These are phyloP conservation scores for Hyphodiscus sp. DNA, from an alignment of 2,329 filamentous ascomycete species.

Conservation along the genomic window DNA sequence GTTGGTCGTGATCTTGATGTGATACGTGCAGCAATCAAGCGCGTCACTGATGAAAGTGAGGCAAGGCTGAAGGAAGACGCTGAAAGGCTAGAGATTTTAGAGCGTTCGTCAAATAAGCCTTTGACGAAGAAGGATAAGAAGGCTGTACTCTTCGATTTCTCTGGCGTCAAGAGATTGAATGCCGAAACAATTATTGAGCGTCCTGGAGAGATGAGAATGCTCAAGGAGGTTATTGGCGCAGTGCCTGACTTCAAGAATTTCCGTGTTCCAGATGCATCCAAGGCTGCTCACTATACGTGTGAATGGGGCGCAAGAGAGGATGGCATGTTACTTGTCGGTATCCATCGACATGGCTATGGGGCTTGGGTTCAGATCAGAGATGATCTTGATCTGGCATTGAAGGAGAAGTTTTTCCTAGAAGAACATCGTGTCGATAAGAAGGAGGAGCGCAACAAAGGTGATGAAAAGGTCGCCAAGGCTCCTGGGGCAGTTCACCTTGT, in stretches of 20 bases:
- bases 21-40: slow-evolving; percentile 64
- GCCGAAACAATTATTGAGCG: slow-evolving; percentile 92
- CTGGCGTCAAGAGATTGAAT: slow-evolving; percentile 89
- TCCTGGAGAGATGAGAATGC: slow-evolving; percentile 78
- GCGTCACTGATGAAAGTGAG: slow-evolving; percentile 61
- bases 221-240: slow-evolving; percentile 66
- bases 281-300: slow-evolving; percentile 85
- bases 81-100: slow-evolving; percentile 53
- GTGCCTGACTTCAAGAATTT: slow-evolving; percentile 69
- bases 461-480: slow-evolving; percentile 70
- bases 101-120: slow-evolving; percentile 67
- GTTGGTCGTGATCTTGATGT: slow-evolving; percentile 76
- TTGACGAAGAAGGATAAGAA: slow-evolving; percentile 97
- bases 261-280: slow-evolving; percentile 84
- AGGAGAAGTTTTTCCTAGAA: slow-evolving; percentile 90
- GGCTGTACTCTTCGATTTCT: slow-evolving; percentile 90
- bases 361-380: slow-evolving; percentile 94
- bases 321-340: slow-evolving; percentile 93
- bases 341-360: slow-evolving; percentile 88
- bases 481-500: slow-evolving; percentile 97
- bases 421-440: slow-evolving; percentile 98
- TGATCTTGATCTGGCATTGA: slow-evolving; percentile 76
- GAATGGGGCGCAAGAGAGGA: slow-evolving; percentile 91
- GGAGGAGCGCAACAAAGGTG: slow-evolving; percentile 75
- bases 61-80: slow-evolving; percentile 71